Percentiles rank a stretch among this genome's conserved stretches.
Evolutionary conservation across 306 rosid species (phyloP).

Genomic region (Trifolium pratense): DNA sequence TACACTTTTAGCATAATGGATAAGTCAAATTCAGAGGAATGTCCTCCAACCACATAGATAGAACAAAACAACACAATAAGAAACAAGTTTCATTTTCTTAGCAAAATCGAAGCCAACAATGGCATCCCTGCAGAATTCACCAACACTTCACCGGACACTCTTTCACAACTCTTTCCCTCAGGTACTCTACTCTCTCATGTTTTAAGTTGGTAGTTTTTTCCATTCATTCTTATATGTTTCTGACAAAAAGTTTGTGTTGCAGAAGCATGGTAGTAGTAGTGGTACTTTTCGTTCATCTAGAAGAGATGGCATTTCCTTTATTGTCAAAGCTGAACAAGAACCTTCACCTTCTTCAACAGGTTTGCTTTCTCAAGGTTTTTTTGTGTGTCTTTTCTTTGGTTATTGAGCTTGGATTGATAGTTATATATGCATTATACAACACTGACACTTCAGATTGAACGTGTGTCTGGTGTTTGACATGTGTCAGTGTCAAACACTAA

Average conservation of each 20-base stretch:
- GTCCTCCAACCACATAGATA: conserved; percentile 47
- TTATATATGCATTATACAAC: not conserved
- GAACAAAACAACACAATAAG: not conserved
- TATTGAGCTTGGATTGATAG: not conserved
- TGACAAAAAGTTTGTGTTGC: conserved; percentile 41
- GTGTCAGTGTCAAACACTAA: not conserved
- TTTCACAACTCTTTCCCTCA: conserved; percentile 71
- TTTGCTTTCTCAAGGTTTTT: conserved; percentile 66
- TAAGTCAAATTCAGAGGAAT: conserved; percentile 34
- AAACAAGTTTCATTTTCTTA: conserved; percentile 21
- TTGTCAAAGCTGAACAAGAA: conserved; percentile 61
- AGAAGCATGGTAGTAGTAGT: conserved; percentile 51
- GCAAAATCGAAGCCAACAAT: conserved; percentile 48
- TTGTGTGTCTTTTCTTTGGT: not conserved
- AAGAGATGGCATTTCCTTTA: conserved; percentile 60
- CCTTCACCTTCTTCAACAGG: conserved; percentile 47
- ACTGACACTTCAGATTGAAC: not conserved
- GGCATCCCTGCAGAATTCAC: conserved; percentile 73
- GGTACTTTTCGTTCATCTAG: conserved; percentile 53
- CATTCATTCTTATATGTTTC: conserved; percentile 14
- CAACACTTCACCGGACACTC: conserved; percentile 59
- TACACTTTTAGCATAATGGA: conserved; percentile 28
- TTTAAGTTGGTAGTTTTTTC: conserved; percentile 11
- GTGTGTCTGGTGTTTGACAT: not conserved
- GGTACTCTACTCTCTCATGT: conserved; percentile 50